These are phyloP conservation scores for Malassezia sp. DNA, from an alignment of 1,284 basidiomycete genomes.

Conservation along the genomic window DNA sequence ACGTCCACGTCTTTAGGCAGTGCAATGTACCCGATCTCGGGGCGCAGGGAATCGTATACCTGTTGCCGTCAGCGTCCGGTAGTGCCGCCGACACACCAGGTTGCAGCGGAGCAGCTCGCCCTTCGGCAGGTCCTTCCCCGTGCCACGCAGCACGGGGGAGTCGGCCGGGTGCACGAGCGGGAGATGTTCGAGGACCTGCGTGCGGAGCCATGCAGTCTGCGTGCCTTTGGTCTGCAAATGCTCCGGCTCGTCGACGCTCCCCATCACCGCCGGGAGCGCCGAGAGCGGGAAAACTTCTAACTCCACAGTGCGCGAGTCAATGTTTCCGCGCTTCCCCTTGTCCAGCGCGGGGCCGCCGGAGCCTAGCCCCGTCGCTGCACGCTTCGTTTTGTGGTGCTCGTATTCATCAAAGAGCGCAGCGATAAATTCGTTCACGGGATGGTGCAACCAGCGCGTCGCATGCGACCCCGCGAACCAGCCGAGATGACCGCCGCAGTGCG, in stretches of 20 bases:
- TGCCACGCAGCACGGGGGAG: constrained; percentile 19
- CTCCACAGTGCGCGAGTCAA: constrained; percentile 8
- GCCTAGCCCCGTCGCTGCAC: background rate
- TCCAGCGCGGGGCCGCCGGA: constrained; percentile 12
- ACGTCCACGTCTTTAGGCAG: constrained; percentile 12
- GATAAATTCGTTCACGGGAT: constrained; percentile 31
- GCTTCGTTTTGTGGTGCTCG: constrained; percentile 4
- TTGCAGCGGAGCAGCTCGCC: constrained; percentile 8
- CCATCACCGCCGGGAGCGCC: constrained; percentile 15
- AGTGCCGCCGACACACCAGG: constrained; percentile 11
- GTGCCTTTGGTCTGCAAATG: no score
- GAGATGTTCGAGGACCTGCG: constrained; percentile 27
- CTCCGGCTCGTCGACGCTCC: constrained; percentile 10
- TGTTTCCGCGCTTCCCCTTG: constrained; percentile 14
- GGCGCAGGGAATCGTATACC: constrained; percentile 18
- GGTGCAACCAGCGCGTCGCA: constrained; percentile 33
- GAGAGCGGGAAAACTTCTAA: constrained; percentile 23
- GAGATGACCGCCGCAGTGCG: constrained; percentile 75
- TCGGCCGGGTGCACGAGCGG: constrained; percentile 40
- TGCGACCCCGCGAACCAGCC: constrained; percentile 69
- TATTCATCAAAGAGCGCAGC: constrained; percentile 23
- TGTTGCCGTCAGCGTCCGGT: constrained; percentile 18
- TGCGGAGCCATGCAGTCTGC: constrained; percentile 37
- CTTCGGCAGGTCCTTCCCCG: constrained; percentile 5
- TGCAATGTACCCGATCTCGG: constrained; percentile 40